phyloP scores from a whole-genome alignment of 257 asterid genomes.

The Petunia axillaris region DNA sequence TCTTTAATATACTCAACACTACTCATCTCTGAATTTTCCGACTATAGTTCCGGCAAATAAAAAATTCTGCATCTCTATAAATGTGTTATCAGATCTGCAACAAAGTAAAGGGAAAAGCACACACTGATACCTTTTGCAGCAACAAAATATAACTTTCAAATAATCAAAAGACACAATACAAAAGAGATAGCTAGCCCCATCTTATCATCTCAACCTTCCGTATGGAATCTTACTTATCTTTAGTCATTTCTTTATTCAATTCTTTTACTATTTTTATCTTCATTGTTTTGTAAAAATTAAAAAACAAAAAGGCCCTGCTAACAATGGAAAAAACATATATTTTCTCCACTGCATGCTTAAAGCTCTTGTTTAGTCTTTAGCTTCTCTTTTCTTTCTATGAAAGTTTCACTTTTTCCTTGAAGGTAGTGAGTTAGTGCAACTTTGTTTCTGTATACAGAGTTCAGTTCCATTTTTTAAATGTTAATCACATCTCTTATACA shows the following conservation, averaged over 20 bases:
- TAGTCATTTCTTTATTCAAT: background rate
- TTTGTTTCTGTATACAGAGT: background rate
- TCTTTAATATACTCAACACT: background rate
- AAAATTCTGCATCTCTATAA: conserved; percentile 10
- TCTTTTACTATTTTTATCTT: conserved; percentile 13
- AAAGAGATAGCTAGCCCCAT: background rate
- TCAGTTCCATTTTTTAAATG: conserved; percentile 25
- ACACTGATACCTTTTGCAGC: background rate
- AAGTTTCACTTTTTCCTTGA: conserved; percentile 32
- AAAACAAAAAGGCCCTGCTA: conserved; percentile 33
- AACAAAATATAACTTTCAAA: background rate
- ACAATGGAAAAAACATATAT: background rate
- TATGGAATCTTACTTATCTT: conserved; percentile 27
- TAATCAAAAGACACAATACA: background rate
- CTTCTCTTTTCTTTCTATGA: conserved; percentile 33
- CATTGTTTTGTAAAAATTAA: background rate
- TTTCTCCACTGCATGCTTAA: conserved; percentile 43
- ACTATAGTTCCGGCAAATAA: conserved; percentile 8
- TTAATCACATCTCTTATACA: conserved; percentile 17
- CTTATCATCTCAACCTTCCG: background rate
- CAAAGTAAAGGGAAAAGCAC: conserved; percentile 19
- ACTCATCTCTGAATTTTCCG: background rate
- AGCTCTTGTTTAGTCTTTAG: conserved; percentile 30
- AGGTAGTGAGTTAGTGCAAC: conserved; percentile 29
- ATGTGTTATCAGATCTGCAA: conserved; percentile 22